A percentile compares a stretch with the other conserved stretches of the same genome.
Conservation (phyloP, 768 basidiomycete species). For the Suillus subaureus region DNA sequence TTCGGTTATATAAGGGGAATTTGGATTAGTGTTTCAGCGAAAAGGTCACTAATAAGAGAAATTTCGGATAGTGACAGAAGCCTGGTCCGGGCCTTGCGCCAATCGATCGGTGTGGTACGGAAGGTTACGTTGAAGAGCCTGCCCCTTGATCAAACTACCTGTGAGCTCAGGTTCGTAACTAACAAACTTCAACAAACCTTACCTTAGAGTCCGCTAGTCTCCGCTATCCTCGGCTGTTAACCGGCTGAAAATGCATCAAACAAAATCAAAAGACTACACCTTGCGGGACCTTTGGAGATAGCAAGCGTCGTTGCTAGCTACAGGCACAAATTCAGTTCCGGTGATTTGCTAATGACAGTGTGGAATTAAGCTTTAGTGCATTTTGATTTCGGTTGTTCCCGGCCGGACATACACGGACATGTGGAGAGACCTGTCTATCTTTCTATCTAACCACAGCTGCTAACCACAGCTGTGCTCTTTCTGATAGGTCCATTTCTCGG, state of each 20-base stretch:
- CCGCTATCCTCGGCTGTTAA: slow-evolving; percentile 1
- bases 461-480: slow-evolving; percentile 1
- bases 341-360: slow-evolving; percentile 24
- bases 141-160: slow-evolving; percentile 12
- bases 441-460: slow-evolving; percentile 11
- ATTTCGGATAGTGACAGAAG: slow-evolving; percentile 27
- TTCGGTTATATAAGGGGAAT: slow-evolving; percentile 30
- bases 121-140: background rate
- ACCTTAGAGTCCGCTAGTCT: slow-evolving; percentile 20
- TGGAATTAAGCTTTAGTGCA: slow-evolving; percentile 35
- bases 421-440: too few relatives aligned
- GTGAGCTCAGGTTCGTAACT: slow-evolving; percentile 5
- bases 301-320: background rate
- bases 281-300: slow-evolving; percentile 1
- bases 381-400: slow-evolving; percentile 30
- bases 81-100: slow-evolving; percentile 29
- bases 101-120: slow-evolving; percentile 22
- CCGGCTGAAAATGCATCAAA: background rate
- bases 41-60: slow-evolving; percentile 29
- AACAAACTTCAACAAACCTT: slow-evolving; percentile 26
- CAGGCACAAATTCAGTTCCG: slow-evolving; percentile 27
- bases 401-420: too few relatives aligned
- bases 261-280: background rate
- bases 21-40: slow-evolving; percentile 25
- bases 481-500: slow-evolving; percentile 9